Base-by-base conservation (phyloP, 768 basidiomycete genomes). In the Jaapia argillacea region DNA sequence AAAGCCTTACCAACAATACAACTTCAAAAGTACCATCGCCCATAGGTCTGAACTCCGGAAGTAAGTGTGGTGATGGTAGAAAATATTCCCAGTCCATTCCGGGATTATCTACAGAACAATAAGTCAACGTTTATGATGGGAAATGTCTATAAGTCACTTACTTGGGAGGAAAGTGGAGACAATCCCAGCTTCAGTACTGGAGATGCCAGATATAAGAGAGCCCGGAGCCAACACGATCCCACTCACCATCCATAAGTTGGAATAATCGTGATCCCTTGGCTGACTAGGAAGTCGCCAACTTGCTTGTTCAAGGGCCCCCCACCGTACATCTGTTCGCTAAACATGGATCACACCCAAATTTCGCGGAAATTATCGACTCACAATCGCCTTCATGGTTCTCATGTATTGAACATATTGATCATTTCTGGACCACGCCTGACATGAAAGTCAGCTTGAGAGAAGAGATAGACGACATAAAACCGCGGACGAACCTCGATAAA, bases 401-500 rank as follows among this genome's bases (percentile, higher is more conserved):
- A 59, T 39, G 25, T 57, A 49, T 7, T 40, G 27, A n/a, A 59
- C 43, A 4, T 52, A 43, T 14, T 31, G 22, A 10, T 50, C 44
- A 39, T 42, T 41, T 12, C 46, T 40, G n/a, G 56, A 46, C 58
- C 58, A 59, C 16, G 48, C 48, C 58, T 59, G 22, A 2, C 20
- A 24, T 4, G 14, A 7, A 10, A 27, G 36, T 20, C 5, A 36
- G 42, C 1, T 23, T 16, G 18, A 40, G 2, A 21, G 12, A 18
- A 16, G n/a, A 23, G 12, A 40, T 18, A 22, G 25, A 14, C 14
- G 22, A 6, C 6, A 33, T 16, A 40, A 20, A 2, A 13, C 7
- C 6, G 13, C 23, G 4, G 1, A 26, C 45, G 2, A 43, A 63
- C 65, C 53, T 66, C 61, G 7, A 66, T 36, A 43, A 66, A 60